Conservation (phyloP, 257 asterid genomes). For the Nemophila menziesii region DNA sequence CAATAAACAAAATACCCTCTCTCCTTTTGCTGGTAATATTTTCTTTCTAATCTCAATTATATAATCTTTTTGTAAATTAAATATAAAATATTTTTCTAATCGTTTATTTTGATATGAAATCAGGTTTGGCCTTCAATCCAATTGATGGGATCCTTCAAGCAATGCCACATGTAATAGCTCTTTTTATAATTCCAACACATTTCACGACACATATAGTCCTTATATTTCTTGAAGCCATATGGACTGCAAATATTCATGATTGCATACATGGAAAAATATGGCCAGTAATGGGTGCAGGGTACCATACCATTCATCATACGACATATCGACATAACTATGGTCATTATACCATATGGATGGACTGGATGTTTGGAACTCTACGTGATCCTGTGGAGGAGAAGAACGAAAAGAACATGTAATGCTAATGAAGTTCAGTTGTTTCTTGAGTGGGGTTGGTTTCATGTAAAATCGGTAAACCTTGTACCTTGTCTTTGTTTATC, state of each 20-base stretch:
- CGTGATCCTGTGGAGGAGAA: constrained; percentile 66
- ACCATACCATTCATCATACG: constrained; percentile 97
- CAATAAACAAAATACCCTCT: constrained; percentile 96
- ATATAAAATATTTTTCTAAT: constrained; percentile 3
- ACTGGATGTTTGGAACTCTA: constrained; percentile 98
- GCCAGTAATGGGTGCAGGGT: constrained; percentile 99
- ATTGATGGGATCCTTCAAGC: constrained; percentile 93
- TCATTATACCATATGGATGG: constrained; percentile 95
- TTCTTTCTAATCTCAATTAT: constrained; percentile 8
- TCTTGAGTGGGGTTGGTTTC: neutral
- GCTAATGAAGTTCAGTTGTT: neutral
- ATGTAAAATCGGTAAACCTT: neutral
- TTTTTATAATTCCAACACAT: constrained; percentile 70
- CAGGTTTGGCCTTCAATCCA: constrained; percentile 95
- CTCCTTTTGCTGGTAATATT: constrained; percentile 90
- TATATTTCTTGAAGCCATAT: constrained; percentile 62
- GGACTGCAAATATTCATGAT: constrained; percentile 96
- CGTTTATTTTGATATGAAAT: constrained; percentile 7
- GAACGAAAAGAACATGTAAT: constrained; percentile 49
- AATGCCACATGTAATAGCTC: constrained; percentile 68
- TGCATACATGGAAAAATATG: constrained; percentile 79
- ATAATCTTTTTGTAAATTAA: too few relatives aligned
- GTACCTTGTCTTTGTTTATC: neutral
- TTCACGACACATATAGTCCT: constrained; percentile 67
- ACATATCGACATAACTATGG: constrained; percentile 93